Percentiles rank a stretch among this genome's conserved stretches.
These are phyloP conservation scores for Chalciporus sphaerocephalus DNA, from an alignment of 768 basidiomycete genomes.

Conservation along the genomic window DNA sequence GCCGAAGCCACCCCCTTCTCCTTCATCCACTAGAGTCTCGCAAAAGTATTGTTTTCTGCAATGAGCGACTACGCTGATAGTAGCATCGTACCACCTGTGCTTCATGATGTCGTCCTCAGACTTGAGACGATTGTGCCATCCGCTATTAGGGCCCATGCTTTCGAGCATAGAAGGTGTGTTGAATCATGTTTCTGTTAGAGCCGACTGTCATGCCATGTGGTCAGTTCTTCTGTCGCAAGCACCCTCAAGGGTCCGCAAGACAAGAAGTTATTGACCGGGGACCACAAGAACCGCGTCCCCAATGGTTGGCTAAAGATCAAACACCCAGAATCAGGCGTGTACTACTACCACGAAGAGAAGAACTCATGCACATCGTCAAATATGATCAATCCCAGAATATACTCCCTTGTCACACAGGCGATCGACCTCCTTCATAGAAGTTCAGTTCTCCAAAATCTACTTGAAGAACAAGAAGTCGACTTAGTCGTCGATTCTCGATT, in stretches of 20 bases:
- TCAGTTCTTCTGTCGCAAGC: conserved; percentile 4
- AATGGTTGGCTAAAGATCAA: conserved; percentile 26
- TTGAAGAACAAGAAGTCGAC: conserved; percentile 9
- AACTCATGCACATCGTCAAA: conserved; percentile 11
- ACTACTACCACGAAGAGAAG: conserved; percentile 31
- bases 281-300: conserved; percentile 7
- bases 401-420: conserved; percentile 12
- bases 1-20: not conserved
- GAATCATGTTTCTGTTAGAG: not conserved
- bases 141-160: not conserved
- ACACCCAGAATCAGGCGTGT: conserved; percentile 33
- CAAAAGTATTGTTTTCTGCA: not conserved
- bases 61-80: conserved; percentile 3
- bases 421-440: conserved; percentile 7
- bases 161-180: conserved; percentile 8
- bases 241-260: conserved; percentile 17
- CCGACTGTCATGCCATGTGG: not conserved
- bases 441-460: conserved; percentile 1
- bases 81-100: not conserved
- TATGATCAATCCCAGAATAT: conserved; percentile 3
- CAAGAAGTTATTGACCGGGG: not conserved
- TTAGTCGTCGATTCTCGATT: conserved; percentile 18
- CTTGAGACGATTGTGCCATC: conserved; percentile 18
- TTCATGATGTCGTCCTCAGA: not conserved
- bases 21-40: not conserved